A percentile compares a stretch with the other conserved stretches of the same genome.
phyloP scores from a whole-genome alignment of 2,329 filamentous ascomycete species.

The Penicillium sp. region DNA sequence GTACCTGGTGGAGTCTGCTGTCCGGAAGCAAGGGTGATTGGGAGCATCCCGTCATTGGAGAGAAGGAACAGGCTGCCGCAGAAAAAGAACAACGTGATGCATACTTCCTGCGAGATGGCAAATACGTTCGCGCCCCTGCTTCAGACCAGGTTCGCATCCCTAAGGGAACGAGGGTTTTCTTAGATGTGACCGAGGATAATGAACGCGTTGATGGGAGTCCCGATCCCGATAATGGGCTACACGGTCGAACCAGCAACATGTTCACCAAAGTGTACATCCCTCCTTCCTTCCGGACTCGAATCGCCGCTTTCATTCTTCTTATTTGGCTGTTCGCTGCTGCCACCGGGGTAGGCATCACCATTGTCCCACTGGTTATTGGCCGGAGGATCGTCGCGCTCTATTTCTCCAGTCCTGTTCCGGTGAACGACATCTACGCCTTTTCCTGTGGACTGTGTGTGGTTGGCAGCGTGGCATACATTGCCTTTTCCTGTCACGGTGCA shows the following conservation, averaged over 20 bases:
- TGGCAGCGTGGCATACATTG: conserved; percentile 64
- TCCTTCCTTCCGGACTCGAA: conserved; percentile 74
- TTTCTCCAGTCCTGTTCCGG: conserved; percentile 68
- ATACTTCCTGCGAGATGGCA: conserved; percentile 67
- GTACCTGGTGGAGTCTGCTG: conserved; percentile 54
- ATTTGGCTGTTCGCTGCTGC: conserved; percentile 92
- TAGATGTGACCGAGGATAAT: conserved; percentile 69
- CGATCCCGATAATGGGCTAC: conserved; percentile 55
- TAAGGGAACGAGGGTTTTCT: conserved; percentile 76
- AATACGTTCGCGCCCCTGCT: conserved; percentile 86
- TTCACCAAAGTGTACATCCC: conserved; percentile 78
- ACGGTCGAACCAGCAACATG: conserved; percentile 59
- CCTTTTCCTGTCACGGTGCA: conserved; percentile 47
- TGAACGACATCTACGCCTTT: conserved; percentile 96
- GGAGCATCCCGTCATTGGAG: conserved; percentile 34
- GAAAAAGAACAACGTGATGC: conserved; percentile 44
- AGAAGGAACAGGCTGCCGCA: conserved; percentile 28
- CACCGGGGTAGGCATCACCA: conserved; percentile 80
- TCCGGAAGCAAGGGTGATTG: conserved; percentile 39
- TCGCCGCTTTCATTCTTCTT: conserved; percentile 80
- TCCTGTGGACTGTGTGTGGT: conserved; percentile 84
- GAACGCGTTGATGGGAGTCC: conserved; percentile 60
- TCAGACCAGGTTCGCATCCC: conserved; percentile 94
- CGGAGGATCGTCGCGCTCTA: conserved; percentile 71
- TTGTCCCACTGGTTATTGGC: conserved; percentile 82